A percentile compares a stretch with the other conserved stretches of the same genome.
Conservation (phyloP, 2,329 filamentous ascomycete species). For the Metarhizium brunneum region DNA sequence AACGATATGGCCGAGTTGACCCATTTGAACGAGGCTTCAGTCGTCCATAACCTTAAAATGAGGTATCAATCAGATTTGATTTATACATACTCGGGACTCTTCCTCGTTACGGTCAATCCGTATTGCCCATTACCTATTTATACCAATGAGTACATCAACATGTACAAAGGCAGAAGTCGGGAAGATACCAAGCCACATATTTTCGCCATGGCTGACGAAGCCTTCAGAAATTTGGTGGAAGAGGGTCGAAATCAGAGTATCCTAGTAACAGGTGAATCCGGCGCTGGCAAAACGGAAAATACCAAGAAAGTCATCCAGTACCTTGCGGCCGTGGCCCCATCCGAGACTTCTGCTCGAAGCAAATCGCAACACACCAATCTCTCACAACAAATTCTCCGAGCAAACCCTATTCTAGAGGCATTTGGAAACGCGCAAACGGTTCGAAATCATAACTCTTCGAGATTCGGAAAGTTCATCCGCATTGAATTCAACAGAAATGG, state of each 20-base stretch:
- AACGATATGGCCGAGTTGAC: conserved; percentile 99
- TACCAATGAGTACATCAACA: conserved; percentile 91
- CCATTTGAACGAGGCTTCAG: conserved; percentile 93
- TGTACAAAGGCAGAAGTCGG: conserved; percentile 85
- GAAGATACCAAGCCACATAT: conserved; percentile 97
- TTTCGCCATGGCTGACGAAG: conserved; percentile 93
- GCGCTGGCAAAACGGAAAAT: conserved; percentile 96
- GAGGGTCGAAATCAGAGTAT: conserved; percentile 97
- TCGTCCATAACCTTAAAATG: conserved; percentile 93
- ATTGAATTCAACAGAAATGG: conserved; percentile 88
- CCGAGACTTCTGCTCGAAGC: conserved; percentile 60
- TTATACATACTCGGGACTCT: conserved; percentile 95
- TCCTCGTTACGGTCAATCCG: conserved; percentile 93
- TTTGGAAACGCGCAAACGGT: conserved; percentile 98
- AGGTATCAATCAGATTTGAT: conserved; percentile 94
- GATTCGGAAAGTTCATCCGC: conserved; percentile 97
- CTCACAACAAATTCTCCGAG: conserved; percentile 90
- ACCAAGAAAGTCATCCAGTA: conserved; percentile 99
- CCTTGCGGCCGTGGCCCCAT: conserved; percentile 82
- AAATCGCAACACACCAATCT: conserved; percentile 66
- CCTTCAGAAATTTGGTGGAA: conserved; percentile 90
- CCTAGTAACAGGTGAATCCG: conserved; percentile 93
- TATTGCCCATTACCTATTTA: conserved; percentile 95
- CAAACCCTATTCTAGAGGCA: conserved; percentile 94
- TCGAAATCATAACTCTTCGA: conserved; percentile 94